Conservation (phyloP, 2,329 filamentous ascomycete genomes). For the Cytospora paraplurivora region DNA sequence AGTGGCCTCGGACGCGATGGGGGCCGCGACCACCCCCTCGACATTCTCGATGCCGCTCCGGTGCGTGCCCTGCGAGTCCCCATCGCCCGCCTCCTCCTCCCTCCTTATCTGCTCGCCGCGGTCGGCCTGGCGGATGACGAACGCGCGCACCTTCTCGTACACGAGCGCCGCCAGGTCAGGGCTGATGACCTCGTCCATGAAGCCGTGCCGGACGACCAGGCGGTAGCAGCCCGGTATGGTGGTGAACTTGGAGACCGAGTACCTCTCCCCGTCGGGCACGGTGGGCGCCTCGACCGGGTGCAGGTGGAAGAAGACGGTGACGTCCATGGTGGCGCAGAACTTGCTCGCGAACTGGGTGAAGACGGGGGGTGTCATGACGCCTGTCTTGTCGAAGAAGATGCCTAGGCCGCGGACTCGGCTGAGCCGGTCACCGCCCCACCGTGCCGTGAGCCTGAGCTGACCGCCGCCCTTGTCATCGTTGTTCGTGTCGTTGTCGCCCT, state of each 20-base stretch:
- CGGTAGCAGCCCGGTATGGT: conserved; percentile 66
- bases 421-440: conserved; percentile 46
- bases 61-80: conserved; percentile 12
- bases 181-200: conserved; percentile 69
- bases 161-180: conserved; percentile 62
- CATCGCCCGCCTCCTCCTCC: conserved; percentile 25
- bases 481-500: too few relatives aligned
- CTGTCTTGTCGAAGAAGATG: conserved; percentile 77
- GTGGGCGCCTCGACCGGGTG: conserved; percentile 62
- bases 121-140: conserved; percentile 43
- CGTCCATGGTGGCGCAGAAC: conserved; percentile 65
- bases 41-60: conserved; percentile 24
- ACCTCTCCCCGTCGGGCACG: conserved; percentile 50
- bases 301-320: conserved; percentile 72
- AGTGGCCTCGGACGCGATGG: neutral
- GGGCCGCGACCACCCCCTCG: neutral
- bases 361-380: conserved; percentile 63
- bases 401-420: conserved; percentile 59
- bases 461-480: conserved; percentile 27
- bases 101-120: conserved; percentile 26
- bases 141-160: conserved; percentile 57
- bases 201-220: conserved; percentile 68
- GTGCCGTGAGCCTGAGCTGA: conserved; percentile 38
- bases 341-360: conserved; percentile 74
- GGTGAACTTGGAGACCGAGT: conserved; percentile 44